These are phyloP conservation scores for Calonectria crousiana DNA, from an alignment of 2,329 filamentous ascomycete species.

Conservation along the genomic window DNA sequence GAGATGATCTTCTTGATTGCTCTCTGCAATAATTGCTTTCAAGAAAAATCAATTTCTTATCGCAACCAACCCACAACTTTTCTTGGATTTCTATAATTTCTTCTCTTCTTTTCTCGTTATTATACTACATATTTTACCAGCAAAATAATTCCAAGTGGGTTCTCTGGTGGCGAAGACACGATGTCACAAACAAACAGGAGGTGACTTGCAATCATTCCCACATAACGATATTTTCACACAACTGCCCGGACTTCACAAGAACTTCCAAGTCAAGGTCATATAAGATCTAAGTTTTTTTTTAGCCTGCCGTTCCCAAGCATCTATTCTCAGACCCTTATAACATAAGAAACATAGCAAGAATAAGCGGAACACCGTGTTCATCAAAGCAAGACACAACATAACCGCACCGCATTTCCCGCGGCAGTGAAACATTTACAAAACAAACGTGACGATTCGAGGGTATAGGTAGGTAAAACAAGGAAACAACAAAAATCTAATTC, in stretches of 20 bases:
- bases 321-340: conserved; percentile 1
- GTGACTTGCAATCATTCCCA: background rate
- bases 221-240: background rate
- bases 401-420: conserved; percentile 6
- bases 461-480: conserved; percentile 11
- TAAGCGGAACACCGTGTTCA: background rate
- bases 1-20: no score
- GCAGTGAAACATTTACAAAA: conserved; percentile 23
- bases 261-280: background rate
- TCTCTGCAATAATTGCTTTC: no score
- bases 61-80: no score
- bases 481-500: conserved; percentile 37
- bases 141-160: no score
- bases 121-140: no score
- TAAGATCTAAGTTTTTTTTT: conserved; percentile 10
- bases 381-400: conserved; percentile 5
- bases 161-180: no score
- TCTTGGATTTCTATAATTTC: no score
- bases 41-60: no score
- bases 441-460: conserved; percentile 16
- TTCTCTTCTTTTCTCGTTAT: no score
- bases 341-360: background rate
- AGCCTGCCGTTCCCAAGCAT: background rate
- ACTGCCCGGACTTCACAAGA: background rate
- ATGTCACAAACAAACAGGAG: no score